Percentiles rank a stretch among this genome's conserved stretches.
Conservation (phyloP, 805 yeast genomes). For the Saccharomycopsis guyanensis region DNA sequence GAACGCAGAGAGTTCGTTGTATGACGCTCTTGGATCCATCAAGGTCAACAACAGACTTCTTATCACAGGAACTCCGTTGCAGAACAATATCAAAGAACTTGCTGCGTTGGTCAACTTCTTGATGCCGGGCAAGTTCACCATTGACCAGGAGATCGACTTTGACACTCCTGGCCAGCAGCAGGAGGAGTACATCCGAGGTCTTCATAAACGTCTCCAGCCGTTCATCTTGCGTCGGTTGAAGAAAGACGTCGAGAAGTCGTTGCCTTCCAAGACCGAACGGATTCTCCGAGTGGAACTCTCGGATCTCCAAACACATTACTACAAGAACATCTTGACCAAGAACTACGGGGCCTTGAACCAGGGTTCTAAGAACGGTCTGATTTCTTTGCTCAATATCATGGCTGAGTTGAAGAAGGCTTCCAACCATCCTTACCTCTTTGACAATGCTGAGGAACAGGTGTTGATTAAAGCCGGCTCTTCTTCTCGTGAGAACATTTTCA, state of each 20-base stretch:
- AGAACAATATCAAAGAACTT: slow-evolving; percentile 88
- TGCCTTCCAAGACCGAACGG: slow-evolving; percentile 93
- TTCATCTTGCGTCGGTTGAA: slow-evolving; percentile 88
- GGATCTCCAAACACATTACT: slow-evolving; percentile 91
- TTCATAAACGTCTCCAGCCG: slow-evolving; percentile 83
- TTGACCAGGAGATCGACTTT: slow-evolving; percentile 93
- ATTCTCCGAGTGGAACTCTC: slow-evolving; percentile 92
- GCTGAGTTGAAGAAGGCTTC: slow-evolving; percentile 94
- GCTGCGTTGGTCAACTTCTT: slow-evolving; percentile 92
- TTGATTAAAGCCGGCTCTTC: slow-evolving; percentile 55
- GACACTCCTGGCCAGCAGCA: slow-evolving; percentile 83
- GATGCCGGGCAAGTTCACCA: slow-evolving; percentile 88
- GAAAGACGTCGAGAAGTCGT: slow-evolving; percentile 94
- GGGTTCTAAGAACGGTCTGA: slow-evolving; percentile 69
- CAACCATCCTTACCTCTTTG: slow-evolving; percentile 93
- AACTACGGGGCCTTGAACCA: slow-evolving; percentile 88
- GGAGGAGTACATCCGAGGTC: slow-evolving; percentile 77
- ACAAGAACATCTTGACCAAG: slow-evolving; percentile 85
- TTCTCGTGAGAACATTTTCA: slow-evolving; percentile 70
- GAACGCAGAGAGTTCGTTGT: slow-evolving; percentile 87
- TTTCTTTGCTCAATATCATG: slow-evolving; percentile 86
- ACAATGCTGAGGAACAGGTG: slow-evolving; percentile 82
- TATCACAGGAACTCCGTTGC: slow-evolving; percentile 97
- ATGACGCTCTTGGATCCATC: slow-evolving; percentile 79
- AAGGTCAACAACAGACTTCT: slow-evolving; percentile 76